These are phyloP conservation scores for Brassica incana DNA, from an alignment of 345 rosid genomes.

Conservation along the genomic window DNA sequence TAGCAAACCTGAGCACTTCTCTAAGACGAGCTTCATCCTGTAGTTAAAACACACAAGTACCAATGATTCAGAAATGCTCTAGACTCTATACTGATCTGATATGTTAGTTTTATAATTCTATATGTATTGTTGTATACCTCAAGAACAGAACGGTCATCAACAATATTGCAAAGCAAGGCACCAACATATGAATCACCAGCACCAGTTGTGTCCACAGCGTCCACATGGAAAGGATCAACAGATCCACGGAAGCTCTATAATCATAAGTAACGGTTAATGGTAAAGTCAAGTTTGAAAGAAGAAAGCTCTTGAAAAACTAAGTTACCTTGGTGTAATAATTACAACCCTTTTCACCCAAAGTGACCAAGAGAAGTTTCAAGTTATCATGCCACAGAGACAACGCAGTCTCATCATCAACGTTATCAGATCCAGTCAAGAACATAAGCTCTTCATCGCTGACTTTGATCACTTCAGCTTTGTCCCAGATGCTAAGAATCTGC, in stretches of 20 bases:
- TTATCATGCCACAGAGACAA: neutral
- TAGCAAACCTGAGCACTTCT: neutral
- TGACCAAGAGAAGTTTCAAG: neutral
- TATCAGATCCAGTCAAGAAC: neutral
- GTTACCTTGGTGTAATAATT: neutral
- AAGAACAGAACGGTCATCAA: neutral
- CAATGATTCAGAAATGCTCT: neutral
- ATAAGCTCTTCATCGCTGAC: neutral
- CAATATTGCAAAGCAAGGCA: neutral
- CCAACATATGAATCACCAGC: neutral
- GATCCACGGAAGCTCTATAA: neutral
- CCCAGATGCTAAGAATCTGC: neutral
- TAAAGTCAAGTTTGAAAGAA: no score
- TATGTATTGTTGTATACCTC: neutral
- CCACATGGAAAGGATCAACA: neutral
- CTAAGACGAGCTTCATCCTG: neutral
- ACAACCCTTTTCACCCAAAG: neutral
- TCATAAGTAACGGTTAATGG: neutral
- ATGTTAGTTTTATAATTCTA: neutral
- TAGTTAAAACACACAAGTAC: neutral
- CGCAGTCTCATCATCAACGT: neutral
- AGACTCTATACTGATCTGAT: neutral
- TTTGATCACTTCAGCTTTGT: constrained; percentile 1
- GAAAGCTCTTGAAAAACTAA: neutral
- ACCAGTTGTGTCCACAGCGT: neutral